A percentile compares a stretch with the other conserved stretches of the same genome.
These are phyloP conservation scores for Tetracladium setigerum DNA, from an alignment of 495 filamentous ascomycete species.

Conservation along the genomic window DNA sequence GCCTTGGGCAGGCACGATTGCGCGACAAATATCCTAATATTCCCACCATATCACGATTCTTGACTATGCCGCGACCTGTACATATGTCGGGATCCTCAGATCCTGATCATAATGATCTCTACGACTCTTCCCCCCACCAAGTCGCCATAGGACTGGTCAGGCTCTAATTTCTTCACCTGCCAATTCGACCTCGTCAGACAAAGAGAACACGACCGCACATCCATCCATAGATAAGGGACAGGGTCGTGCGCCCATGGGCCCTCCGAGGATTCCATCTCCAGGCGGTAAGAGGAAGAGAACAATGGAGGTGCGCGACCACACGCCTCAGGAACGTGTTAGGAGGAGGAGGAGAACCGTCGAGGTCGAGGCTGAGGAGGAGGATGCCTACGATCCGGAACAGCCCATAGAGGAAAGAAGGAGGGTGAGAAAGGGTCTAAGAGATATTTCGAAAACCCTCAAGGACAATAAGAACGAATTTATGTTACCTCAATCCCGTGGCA, in stretches of 20 bases:
- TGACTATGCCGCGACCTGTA: constrained; percentile 1
- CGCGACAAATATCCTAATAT: too few relatives aligned
- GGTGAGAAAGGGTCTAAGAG: constrained; percentile 59
- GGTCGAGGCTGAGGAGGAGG: constrained; percentile 5
- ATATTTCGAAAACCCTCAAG: constrained; percentile 57
- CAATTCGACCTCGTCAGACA: constrained; percentile 37
- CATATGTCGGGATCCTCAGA: constrained; percentile 17
- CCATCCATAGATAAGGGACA: constrained; percentile 11
- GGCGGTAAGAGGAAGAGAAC: constrained; percentile 11
- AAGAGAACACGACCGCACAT: constrained; percentile 42
- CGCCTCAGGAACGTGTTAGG: constrained; percentile 22
- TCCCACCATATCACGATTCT: too few relatives aligned
- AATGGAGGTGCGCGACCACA: neutral
- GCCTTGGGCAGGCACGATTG: too few relatives aligned
- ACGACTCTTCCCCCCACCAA: constrained; percentile 16
- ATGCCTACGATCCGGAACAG: constrained; percentile 79
- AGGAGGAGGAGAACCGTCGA: constrained; percentile 27
- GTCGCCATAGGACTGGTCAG: neutral
- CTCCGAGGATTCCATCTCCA: constrained; percentile 12
- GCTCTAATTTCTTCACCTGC: constrained; percentile 34
- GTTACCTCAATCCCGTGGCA: constrained; percentile 48
- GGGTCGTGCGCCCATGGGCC: constrained; percentile 19
- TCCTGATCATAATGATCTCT: constrained; percentile 10
- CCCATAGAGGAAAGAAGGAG: constrained; percentile 66
- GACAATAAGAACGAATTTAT: constrained; percentile 66